A percentile compares a stretch with the other conserved stretches of the same genome.
phyloP scores from a whole-genome alignment of 164 flowering plant genomes.

The Kingdonia uniflora region DNA sequence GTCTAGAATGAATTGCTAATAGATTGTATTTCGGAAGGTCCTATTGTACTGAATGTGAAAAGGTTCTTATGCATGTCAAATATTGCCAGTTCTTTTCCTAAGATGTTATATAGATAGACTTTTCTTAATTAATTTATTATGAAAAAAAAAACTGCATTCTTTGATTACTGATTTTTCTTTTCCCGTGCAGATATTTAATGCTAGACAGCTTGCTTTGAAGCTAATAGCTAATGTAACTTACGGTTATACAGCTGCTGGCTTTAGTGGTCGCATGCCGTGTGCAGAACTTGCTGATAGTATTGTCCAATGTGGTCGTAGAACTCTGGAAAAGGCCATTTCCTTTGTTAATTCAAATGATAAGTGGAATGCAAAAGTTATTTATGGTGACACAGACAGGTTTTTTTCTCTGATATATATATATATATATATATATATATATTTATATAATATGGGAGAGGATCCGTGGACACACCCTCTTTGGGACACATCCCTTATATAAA shows the following conservation, averaged over 20 bases:
- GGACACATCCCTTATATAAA: too few relatives aligned
- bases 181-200: conserved; percentile 59
- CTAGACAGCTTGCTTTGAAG: conserved; percentile 96
- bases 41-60: too few relatives aligned
- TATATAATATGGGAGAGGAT: too few relatives aligned
- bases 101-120: too few relatives aligned
- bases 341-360: conserved; percentile 67
- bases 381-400: conserved; percentile 99
- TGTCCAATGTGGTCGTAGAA: conserved; percentile 95
- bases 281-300: conserved; percentile 99
- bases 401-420: background rate
- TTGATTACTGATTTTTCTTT: background rate
- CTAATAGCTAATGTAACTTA: conserved; percentile 95
- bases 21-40: too few relatives aligned
- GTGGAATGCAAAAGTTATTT: conserved; percentile 88
- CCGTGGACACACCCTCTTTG: too few relatives aligned
- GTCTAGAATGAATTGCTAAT: too few relatives aligned
- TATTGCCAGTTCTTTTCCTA: too few relatives aligned
- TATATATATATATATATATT: too few relatives aligned
- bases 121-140: too few relatives aligned
- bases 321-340: conserved; percentile 85
- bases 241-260: conserved; percentile 98
- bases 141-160: too few relatives aligned
- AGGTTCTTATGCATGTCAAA: too few relatives aligned
- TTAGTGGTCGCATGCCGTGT: conserved; percentile 99